Evolutionary conservation across 306 rosid species (phyloP).

Genomic region (Ceratonia siliqua): DNA sequence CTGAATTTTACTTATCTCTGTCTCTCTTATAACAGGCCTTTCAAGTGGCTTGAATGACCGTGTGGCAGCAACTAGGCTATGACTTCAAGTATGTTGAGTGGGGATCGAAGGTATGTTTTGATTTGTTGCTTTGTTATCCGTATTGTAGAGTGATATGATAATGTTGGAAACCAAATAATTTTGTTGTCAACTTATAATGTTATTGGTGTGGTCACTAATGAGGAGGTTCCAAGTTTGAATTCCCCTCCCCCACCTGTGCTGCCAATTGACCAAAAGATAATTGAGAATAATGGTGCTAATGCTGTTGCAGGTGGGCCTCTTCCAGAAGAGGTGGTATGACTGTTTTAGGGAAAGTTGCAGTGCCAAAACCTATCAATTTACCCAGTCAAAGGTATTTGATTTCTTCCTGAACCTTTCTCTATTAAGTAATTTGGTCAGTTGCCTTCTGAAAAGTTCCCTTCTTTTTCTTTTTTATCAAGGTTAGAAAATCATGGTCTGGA

Average conservation of each 20-base stretch:
- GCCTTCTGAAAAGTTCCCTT: constrained; percentile 34
- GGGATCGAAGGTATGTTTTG: constrained; percentile 82
- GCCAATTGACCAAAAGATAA: constrained; percentile 7
- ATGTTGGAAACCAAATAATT: neutral
- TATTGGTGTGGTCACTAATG: neutral
- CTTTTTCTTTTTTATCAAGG: constrained; percentile 56
- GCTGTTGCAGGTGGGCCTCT: constrained; percentile 72
- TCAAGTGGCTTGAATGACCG: constrained; percentile 73
- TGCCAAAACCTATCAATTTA: constrained; percentile 91
- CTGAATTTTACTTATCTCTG: constrained; percentile 4
- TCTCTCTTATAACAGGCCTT: constrained; percentile 45
- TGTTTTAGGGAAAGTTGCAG: constrained; percentile 89
- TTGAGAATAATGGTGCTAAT: constrained; percentile 22
- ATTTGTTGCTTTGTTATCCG: constrained; percentile 3
- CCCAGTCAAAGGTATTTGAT: constrained; percentile 90
- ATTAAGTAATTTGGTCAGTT: constrained; percentile 22
- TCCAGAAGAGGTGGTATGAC: constrained; percentile 92
- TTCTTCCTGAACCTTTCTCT: constrained; percentile 20
- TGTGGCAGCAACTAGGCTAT: constrained; percentile 52
- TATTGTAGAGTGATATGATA: neutral
- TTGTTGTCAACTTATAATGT: neutral
- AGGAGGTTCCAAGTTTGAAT: neutral
- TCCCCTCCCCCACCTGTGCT: neutral
- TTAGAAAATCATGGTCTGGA: constrained; percentile 92
- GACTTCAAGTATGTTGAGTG: constrained; percentile 78